A percentile compares a stretch with the other conserved stretches of the same genome.
These are phyloP conservation scores for Aspergillus tanneri DNA, from an alignment of 2,329 filamentous ascomycete genomes.

Conservation along the genomic window DNA sequence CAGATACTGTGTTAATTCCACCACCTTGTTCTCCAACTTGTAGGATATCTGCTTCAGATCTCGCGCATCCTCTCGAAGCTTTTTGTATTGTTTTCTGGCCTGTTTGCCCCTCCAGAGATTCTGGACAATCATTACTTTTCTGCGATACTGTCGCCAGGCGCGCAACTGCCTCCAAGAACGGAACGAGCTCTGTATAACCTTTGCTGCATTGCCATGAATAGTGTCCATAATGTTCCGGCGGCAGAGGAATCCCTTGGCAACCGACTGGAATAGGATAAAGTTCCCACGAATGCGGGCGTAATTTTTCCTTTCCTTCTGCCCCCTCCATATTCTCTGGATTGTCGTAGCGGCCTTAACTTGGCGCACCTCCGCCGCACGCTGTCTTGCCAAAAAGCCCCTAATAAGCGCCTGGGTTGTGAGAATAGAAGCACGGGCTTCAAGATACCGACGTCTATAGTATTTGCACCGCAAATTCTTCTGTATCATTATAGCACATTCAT, in stretches of 20 bases:
- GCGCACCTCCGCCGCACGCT: slow-evolving; percentile 74
- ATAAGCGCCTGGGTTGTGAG: slow-evolving; percentile 75
- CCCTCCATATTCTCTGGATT: slow-evolving; percentile 93
- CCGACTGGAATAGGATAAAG: slow-evolving; percentile 82
- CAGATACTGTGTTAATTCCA: slow-evolving; percentile 91
- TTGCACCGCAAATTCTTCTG: slow-evolving; percentile 97
- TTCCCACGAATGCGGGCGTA: slow-evolving; percentile 78
- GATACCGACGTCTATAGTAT: slow-evolving; percentile 88
- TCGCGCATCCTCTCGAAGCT: slow-evolving; percentile 86
- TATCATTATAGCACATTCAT: slow-evolving; percentile 93
- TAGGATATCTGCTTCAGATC: slow-evolving; percentile 99
- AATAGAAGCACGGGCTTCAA: slow-evolving; percentile 80
- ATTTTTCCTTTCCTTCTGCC: slow-evolving; percentile 80
- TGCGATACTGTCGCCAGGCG: slow-evolving; percentile 83
- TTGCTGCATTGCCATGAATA: slow-evolving; percentile 84
- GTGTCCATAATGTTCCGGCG: slow-evolving; percentile 92
- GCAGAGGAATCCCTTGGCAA: slow-evolving; percentile 87
- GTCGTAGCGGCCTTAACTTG: slow-evolving; percentile 84
- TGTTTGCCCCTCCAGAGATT: slow-evolving; percentile 85
- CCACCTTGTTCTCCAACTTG: slow-evolving; percentile 99
- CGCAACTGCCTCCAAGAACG: slow-evolving; percentile 74
- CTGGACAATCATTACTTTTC: slow-evolving; percentile 85
- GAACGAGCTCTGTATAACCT: slow-evolving; percentile 89
- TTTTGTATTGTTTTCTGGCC: slow-evolving; percentile 84
- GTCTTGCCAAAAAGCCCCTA: slow-evolving; percentile 75